phyloP scores from a whole-genome alignment of 2,329 filamentous ascomycete genomes.

The Aspergillus intermedius region DNA sequence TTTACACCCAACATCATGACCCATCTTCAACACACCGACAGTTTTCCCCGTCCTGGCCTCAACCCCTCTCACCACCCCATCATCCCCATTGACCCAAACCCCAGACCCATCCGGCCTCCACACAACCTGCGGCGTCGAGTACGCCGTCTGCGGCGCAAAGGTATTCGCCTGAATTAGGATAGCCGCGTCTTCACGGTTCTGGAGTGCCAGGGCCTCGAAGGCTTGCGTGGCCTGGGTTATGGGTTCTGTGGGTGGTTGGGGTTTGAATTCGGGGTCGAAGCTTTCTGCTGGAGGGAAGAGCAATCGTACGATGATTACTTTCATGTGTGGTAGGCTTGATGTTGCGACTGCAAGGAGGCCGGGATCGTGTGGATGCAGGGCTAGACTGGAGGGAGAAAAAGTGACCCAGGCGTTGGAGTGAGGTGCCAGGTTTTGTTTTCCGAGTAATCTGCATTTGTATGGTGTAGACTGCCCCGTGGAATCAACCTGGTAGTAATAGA shows the following conservation, averaged over 20 bases:
- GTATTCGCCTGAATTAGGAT: constrained; percentile 56
- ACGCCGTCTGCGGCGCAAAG: constrained; percentile 57
- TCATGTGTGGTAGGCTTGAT: constrained; percentile 56
- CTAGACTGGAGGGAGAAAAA: constrained; percentile 55
- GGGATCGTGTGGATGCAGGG: constrained; percentile 50
- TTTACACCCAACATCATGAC: constrained; percentile 53
- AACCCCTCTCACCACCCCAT: constrained; percentile 55
- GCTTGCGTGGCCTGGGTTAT: constrained; percentile 48
- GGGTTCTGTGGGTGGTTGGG: constrained; percentile 5
- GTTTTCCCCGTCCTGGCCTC: constrained; percentile 55
- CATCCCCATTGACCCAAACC: constrained; percentile 60
- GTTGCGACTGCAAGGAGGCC: constrained; percentile 54
- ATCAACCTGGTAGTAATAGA: constrained; percentile 48
- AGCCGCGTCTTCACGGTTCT: constrained; percentile 53
- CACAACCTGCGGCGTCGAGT: constrained; percentile 55
- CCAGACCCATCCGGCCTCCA: constrained; percentile 59
- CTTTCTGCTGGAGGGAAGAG: constrained; percentile 40
- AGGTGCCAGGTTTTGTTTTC: constrained; percentile 56
- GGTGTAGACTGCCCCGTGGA: neutral
- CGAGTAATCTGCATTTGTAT: constrained; percentile 38
- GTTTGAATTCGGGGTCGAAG: constrained; percentile 10
- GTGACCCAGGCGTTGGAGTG: constrained; percentile 59
- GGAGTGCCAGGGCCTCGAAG: constrained; percentile 44
- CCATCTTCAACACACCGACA: constrained; percentile 42
- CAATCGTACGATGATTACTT: constrained; percentile 53